Conservation (phyloP, 2,329 filamentous ascomycete species). For the Trematosphaeria pertusa region DNA sequence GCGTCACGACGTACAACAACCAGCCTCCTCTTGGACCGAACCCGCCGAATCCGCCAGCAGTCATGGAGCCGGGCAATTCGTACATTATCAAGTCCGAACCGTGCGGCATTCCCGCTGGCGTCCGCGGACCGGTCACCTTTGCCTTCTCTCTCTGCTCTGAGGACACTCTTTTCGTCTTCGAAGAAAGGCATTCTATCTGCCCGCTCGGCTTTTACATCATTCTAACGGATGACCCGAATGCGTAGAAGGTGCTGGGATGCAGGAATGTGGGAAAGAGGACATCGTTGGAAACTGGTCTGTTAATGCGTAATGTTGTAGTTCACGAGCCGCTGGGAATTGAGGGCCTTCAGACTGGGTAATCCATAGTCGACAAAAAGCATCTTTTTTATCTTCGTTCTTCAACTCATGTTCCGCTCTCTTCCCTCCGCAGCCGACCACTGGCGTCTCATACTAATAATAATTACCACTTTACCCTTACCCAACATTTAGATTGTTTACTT, state of each 20-base stretch:
- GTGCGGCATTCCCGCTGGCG: slow-evolving; percentile 26
- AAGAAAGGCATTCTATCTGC: slow-evolving; percentile 27
- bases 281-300: too few relatives aligned
- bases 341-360: too few relatives aligned
- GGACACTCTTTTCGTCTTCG: slow-evolving; percentile 29
- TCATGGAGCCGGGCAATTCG: slow-evolving; percentile 29
- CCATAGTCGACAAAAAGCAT: too few relatives aligned
- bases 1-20: slow-evolving; percentile 30
- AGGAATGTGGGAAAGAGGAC: background rate
- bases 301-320: too few relatives aligned
- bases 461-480: too few relatives aligned
- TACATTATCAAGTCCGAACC: slow-evolving; percentile 32
- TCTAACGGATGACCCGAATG: slow-evolving; percentile 25
- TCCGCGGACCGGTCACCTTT: slow-evolving; percentile 24
- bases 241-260: background rate
- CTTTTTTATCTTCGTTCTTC: too few relatives aligned
- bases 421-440: too few relatives aligned
- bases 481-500: too few relatives aligned
- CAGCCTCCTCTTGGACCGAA: slow-evolving; percentile 26
- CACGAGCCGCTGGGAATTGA: too few relatives aligned
- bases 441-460: too few relatives aligned
- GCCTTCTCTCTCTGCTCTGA: slow-evolving; percentile 29
- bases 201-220: slow-evolving; percentile 37
- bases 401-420: too few relatives aligned
- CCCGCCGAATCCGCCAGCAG: slow-evolving; percentile 26